Conservation (phyloP, 305 asterid genomes). For the Solanum hybrid region DNA sequence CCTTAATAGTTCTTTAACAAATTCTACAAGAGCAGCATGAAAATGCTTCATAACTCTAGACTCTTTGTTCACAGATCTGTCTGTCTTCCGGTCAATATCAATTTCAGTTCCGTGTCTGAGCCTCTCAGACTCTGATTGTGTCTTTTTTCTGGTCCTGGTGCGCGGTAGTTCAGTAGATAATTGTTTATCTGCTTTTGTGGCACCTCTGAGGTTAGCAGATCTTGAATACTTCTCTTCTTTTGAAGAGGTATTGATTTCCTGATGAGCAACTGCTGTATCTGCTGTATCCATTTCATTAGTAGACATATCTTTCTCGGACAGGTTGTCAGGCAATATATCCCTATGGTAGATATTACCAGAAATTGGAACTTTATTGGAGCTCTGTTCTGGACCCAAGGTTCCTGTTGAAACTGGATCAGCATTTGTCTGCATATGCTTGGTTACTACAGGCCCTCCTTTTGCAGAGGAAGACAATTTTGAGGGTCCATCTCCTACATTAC, state of each 20-base stretch:
- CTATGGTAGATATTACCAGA: slow-evolving; percentile 12
- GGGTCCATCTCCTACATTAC: slow-evolving; percentile 19
- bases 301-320: slow-evolving; percentile 12
- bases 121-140: slow-evolving; percentile 28
- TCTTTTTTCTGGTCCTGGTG: slow-evolving; percentile 21
- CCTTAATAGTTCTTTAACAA: slow-evolving; percentile 66
- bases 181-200: slow-evolving; percentile 20
- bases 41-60: slow-evolving; percentile 45
- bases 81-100: slow-evolving; percentile 29
- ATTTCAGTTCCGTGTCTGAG: slow-evolving; percentile 24
- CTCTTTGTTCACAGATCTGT: slow-evolving; percentile 28
- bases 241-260: slow-evolving; percentile 17
- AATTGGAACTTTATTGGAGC: slow-evolving; percentile 15
- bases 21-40: slow-evolving; percentile 63
- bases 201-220: slow-evolving; percentile 14
- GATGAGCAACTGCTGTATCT: slow-evolving; percentile 11
- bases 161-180: slow-evolving; percentile 26
- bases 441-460: slow-evolving; percentile 42
- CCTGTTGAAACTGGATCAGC: slow-evolving; percentile 15
- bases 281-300: slow-evolving; percentile 6
- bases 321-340: neutral
- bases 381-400: slow-evolving; percentile 17
- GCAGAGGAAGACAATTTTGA: slow-evolving; percentile 37
- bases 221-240: slow-evolving; percentile 35
- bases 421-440: slow-evolving; percentile 27